Base-by-base conservation (phyloP, 768 basidiomycete species). In the Psilocybe cyanescens region DNA sequence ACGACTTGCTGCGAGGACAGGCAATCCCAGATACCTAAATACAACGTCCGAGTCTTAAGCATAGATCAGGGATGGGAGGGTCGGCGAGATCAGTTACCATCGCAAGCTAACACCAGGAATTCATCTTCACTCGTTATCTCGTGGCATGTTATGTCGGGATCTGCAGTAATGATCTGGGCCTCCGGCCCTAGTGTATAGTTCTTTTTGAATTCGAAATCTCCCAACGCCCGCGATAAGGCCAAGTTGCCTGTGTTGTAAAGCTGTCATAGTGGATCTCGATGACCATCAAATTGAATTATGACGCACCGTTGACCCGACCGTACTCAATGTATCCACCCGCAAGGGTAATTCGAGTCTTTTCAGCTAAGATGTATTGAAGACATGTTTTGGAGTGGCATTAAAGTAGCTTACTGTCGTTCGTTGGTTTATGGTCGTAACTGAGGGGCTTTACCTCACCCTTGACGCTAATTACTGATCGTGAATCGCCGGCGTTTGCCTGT, bases 181-280 rank as follows among this genome's bases (percentile, higher is more conserved):
- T 99, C 97, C 16, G 96, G 89, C 45, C 84, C 75, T 8, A 98
- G 75, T 16, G 83, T 75, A 52, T 86, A 85, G 71, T 96, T 97
- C 78, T 97, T 95, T 82, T 99, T 99, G 84, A 97, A 99, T 65
- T 97, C 95, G 73, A 99, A 99, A 74, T 99, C 97, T 58, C 97
- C 97, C 29, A 99, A 78, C 3, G 97, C 97, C 68, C 97, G 85
- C 14, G 96, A 96, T 41, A 99, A 78, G 0, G 97, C 97, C 59
- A 99, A 87, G 72, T 99, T 99, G 64, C 97, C 96, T 97, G 68
- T 48, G 16, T 53, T 30, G 51, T 62, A 58, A 55, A 31, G 61
- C 50, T 39, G 11, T 8, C 45, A 1, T 39, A 51, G 3, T 59
- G 45, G 63, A 29, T n/a, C 16, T 5, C 19, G 16, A 64, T 49